These are phyloP conservation scores for Chaetothyriales sp. DNA, from an alignment of 2,329 filamentous ascomycete genomes.

Conservation along the genomic window DNA sequence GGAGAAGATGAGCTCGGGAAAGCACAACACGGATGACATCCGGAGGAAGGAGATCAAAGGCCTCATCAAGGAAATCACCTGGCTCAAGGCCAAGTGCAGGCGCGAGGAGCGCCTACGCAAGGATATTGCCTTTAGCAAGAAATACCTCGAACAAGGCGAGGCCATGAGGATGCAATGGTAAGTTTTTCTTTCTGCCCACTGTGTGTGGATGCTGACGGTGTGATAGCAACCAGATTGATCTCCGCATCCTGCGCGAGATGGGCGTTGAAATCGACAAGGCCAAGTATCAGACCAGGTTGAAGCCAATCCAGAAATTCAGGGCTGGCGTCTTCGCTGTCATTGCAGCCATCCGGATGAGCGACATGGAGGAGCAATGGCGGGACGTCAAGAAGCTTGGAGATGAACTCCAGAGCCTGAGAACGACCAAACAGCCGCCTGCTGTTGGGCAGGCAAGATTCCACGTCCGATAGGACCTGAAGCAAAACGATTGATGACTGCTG, in stretches of 20 bases:
- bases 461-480: neutral
- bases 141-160: slow-evolving; percentile 69
- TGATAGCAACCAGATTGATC: slow-evolving; percentile 75
- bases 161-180: slow-evolving; percentile 55
- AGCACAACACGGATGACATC: slow-evolving; percentile 30
- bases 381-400: slow-evolving; percentile 29
- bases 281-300: slow-evolving; percentile 18
- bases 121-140: slow-evolving; percentile 75
- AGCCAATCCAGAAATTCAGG: slow-evolving; percentile 27
- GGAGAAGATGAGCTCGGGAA: slow-evolving; percentile 27
- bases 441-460: slow-evolving; percentile 2
- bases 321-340: slow-evolving; percentile 29
- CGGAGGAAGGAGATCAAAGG: slow-evolving; percentile 58
- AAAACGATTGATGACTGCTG: too few relatives aligned
- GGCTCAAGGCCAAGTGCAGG: slow-evolving; percentile 66
- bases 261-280: slow-evolving; percentile 40
- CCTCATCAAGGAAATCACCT: slow-evolving; percentile 76
- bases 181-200: slow-evolving; percentile 33
- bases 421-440: slow-evolving; percentile 15
- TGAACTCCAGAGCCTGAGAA: slow-evolving; percentile 28
- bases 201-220: slow-evolving; percentile 11
- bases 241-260: slow-evolving; percentile 72
- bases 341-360: slow-evolving; percentile 31
- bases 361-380: slow-evolving; percentile 31
- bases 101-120: slow-evolving; percentile 67